phyloP scores from a whole-genome alignment of 1,284 basidiomycete genomes.

The Mrakiaceae sp. region DNA sequence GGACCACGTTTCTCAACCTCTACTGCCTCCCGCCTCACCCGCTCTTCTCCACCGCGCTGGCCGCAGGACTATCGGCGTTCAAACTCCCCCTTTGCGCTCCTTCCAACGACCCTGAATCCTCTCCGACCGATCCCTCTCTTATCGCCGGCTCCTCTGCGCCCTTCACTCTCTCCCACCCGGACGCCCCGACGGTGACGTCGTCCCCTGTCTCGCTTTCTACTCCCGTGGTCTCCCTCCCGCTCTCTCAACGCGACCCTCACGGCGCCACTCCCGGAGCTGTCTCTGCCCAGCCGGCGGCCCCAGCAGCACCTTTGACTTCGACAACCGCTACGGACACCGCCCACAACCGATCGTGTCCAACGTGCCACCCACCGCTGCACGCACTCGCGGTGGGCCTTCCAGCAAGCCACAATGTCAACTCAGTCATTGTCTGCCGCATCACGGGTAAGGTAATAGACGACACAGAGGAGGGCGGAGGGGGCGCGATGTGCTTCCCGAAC shows the following conservation, averaged over 20 bases:
- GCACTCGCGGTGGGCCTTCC: conserved; percentile 76
- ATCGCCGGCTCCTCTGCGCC: neutral
- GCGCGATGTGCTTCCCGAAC: conserved; percentile 50
- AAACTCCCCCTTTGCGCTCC: conserved; percentile 63
- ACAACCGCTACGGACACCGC: neutral
- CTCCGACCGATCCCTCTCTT: conserved; percentile 3
- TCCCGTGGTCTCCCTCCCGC: neutral
- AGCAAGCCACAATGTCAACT: conserved; percentile 85
- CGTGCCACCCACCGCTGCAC: conserved; percentile 67
- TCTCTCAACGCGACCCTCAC: neutral
- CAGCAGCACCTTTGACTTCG: conserved; percentile 37
- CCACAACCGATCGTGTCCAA: conserved; percentile 74
- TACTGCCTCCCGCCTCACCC: conserved; percentile 78
- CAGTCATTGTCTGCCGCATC: conserved; percentile 83
- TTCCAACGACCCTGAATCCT: neutral
- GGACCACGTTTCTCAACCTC: conserved; percentile 68
- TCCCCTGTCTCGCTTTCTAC: neutral
- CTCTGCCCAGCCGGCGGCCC: conserved; percentile 24
- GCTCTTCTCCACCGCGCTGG: conserved; percentile 70
- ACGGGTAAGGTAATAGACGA: conserved; percentile 90
- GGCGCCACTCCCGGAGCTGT: conserved; percentile 9
- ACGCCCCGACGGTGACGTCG: neutral
- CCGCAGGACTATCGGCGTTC: conserved; percentile 74
- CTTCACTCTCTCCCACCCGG: conserved; percentile 3
- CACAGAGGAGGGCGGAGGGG: conserved; percentile 67